Evolutionary conservation across 192 early-diverging fungal species (phyloP), one percentile per base, ranked within the genome.

Genomic region (Gamsiella multidivaricata): DNA sequence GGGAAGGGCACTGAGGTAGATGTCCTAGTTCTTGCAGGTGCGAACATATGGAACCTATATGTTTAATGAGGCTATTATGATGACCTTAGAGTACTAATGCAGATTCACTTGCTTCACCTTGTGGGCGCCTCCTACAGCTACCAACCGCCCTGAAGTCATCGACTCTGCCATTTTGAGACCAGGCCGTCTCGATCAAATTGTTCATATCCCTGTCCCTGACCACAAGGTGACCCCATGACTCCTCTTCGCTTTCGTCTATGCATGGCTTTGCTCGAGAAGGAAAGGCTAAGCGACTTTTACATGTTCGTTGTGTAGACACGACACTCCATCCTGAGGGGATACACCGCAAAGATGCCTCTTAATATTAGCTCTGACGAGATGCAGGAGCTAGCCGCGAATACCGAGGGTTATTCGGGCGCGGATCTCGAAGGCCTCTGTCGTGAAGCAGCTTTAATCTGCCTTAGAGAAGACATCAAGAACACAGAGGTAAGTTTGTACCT

Each of bases 101-200:
- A 32, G 22, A 61, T 17, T 29, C 26, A 15, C 18, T 37, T 32
- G 42, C 20, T 14, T 43, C 10, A 17, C 34, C 56, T 18, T 22
- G 11, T 45, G 45, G 37, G 20, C 28, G 23, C 34, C 17, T 12
- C 37, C 28, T 39, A 47, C 82, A 93, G 94, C 93, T 5, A 95
- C 94, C 25, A 94, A 88, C 58, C 84, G 91, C 9, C 88, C 88
- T 12, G 80, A 93, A 31, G 79, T 85, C 6, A 88, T 97, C 22
- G 94, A 96, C 83, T 59, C 87, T 3, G 94, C 95, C 4, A 85
- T 97, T 28, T 54, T 96, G 73, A 88, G 95, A 42, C 94, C 95
- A 12, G 94, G 94, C 23, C 88, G 95, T 12, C 81, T 97, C 37
- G 95, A 95, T 72, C 88, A 94, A 60, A 88, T 91, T 61, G 73